phyloP scores from a whole-genome alignment of 2,329 filamentous ascomycete genomes.

The Xylariaceae sp. region DNA sequence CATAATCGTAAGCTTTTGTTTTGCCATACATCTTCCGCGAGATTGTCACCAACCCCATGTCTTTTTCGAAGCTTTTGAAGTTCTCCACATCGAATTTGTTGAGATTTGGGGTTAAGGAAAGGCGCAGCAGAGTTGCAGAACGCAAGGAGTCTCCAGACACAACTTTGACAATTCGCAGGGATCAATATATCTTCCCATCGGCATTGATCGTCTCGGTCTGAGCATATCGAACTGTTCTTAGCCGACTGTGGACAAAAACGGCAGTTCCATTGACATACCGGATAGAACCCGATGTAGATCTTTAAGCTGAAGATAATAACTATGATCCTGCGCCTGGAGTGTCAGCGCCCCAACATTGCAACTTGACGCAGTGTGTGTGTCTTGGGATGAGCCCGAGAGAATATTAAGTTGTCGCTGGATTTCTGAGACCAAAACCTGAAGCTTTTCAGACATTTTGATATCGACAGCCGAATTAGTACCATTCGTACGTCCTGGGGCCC shows the following conservation, averaged over 20 bases:
- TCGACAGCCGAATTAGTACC: neutral
- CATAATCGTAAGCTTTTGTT: neutral
- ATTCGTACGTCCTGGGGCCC: neutral
- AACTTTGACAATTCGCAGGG: neutral
- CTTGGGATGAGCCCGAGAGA: neutral
- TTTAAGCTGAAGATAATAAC: neutral
- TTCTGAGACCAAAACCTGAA: conserved; percentile 1
- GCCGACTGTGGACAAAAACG: neutral
- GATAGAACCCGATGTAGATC: neutral
- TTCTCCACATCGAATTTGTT: conserved; percentile 3
- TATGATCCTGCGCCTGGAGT: neutral
- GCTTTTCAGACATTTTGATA: neutral
- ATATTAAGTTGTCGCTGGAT: conserved; percentile 1
- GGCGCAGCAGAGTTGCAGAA: conserved; percentile 6
- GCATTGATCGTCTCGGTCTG: neutral
- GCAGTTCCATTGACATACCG: neutral
- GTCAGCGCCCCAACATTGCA: too few relatives aligned
- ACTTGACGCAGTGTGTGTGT: neutral
- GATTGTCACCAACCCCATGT: neutral
- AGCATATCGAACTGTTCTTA: neutral
- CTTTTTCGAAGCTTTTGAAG: neutral
- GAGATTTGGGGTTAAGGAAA: neutral
- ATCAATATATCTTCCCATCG: conserved; percentile 3
- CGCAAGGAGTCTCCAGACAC: conserved; percentile 6
- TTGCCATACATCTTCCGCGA: conserved; percentile 10